Conservation (phyloP, 345 rosid genomes). For the Acer campestre region DNA sequence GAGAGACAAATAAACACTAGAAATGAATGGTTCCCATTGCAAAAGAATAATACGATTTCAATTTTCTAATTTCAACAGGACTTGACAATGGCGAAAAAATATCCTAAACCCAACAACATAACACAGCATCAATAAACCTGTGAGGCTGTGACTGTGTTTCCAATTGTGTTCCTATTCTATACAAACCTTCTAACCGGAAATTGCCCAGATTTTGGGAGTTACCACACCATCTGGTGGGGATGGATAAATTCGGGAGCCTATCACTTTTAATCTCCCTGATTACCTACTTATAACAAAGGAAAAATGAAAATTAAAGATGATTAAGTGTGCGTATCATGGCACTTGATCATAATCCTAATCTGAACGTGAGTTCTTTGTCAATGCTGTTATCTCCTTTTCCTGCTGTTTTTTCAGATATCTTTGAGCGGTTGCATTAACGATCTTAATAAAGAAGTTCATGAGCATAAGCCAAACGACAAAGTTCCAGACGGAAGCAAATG, state of each 20-base stretch:
- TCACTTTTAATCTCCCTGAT: slow-evolving; percentile 9
- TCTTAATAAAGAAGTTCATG: slow-evolving; percentile 75
- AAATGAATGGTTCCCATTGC: slow-evolving; percentile 20
- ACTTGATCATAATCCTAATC: slow-evolving; percentile 33
- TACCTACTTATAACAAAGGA: neutral
- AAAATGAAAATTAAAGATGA: neutral
- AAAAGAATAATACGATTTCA: slow-evolving; percentile 18
- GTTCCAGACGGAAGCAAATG: slow-evolving; percentile 83
- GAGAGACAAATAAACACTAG: neutral
- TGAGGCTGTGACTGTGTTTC: neutral
- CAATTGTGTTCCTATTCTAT: slow-evolving; percentile 28
- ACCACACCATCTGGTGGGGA: neutral
- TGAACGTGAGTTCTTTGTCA: slow-evolving; percentile 33
- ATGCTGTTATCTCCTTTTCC: slow-evolving; percentile 55
- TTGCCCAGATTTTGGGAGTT: slow-evolving; percentile 10
- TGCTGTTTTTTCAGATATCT: slow-evolving; percentile 73
- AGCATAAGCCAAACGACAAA: slow-evolving; percentile 98
- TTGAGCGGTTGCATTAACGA: slow-evolving; percentile 82
- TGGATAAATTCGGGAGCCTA: neutral
- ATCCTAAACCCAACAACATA: slow-evolving; percentile 16
- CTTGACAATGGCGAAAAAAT: neutral
- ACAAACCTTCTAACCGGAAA: slow-evolving; percentile 31
- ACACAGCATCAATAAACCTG: slow-evolving; percentile 21
- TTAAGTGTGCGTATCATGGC: slow-evolving; percentile 4
- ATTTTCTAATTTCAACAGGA: slow-evolving; percentile 19